Base-by-base conservation (phyloP, 768 basidiomycete genomes). In the Amanita molliuscula region DNA sequence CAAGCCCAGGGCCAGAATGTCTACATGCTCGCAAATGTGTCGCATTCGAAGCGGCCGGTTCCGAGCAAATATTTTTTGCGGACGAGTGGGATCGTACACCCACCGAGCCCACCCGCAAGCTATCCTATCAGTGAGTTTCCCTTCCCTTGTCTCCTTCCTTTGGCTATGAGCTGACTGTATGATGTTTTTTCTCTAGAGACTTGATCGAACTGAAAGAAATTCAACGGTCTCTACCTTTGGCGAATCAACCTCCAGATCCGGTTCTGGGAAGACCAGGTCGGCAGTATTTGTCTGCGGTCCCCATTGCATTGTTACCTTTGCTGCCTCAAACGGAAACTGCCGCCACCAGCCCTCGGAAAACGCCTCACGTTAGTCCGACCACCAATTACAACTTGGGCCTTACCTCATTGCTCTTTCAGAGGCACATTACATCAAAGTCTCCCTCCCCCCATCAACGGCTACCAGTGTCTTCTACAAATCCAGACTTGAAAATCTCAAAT, bases 81-180 rank as follows among this genome's bases (percentile, higher is more conserved):
- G 86, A 88, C 61, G 83, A 84, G 50, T 88, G 86, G 86, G 86
- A 88, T 61, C 73, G 86, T 13, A 84, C 82, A 1, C 85, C 86
- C 2, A 72, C 74, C 2, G 80, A 84, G 35, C 78, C 82, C 21
- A 74, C 81, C 5, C 71, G 72, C 28, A 74, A 71, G 52, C 65
- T 88, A 55, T 73, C 77, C 2, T 88, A 85, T 59, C 73, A 80
- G 83, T 87, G 60, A 74, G 82, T 44, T 28, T n/a, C 16, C 40
- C 3, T 31, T 11, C 42, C 26, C 34, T 44, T n/a, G n/a, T n/a
- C n/a, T 51, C 44, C 44, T 10, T 46, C 34, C 43, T 29, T 36
- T 36, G 42, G 18, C 35, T 25, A 10, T 21, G 51, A 33, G 34
- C 38, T 46, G 33, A 52, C 35, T 25, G 33, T 23, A 29, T 43